Evolutionary conservation across 2,329 filamentous ascomycete species (phyloP).

Genomic region (Hortaea sp.): DNA sequence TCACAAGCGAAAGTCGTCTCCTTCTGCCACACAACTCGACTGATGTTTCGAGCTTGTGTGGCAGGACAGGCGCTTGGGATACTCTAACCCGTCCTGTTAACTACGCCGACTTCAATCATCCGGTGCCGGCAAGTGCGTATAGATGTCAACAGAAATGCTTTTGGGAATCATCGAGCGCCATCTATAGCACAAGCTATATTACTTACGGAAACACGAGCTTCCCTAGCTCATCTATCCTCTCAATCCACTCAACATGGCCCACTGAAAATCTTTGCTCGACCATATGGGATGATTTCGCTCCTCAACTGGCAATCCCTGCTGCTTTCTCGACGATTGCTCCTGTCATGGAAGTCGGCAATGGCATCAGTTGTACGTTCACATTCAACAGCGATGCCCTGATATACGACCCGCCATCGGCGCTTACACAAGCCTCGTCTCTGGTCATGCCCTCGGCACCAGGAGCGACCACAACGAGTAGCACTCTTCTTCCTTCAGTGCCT

Average conservation of each 20-base stretch:
- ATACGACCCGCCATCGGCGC: slow-evolving; percentile 13
- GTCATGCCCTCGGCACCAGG: too few relatives aligned
- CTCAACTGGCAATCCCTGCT: slow-evolving; percentile 10
- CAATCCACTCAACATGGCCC: background rate
- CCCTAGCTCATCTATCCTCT: too few relatives aligned
- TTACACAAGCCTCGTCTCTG: too few relatives aligned
- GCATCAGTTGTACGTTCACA: slow-evolving; percentile 4
- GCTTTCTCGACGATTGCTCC: slow-evolving; percentile 8
- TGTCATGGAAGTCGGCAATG: background rate
- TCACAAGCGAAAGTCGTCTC: slow-evolving; percentile 4
- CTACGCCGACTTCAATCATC: slow-evolving; percentile 13
- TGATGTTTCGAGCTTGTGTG: slow-evolving; percentile 11
- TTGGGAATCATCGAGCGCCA: background rate
- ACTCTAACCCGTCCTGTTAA: slow-evolving; percentile 8
- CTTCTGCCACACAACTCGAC: slow-evolving; percentile 9
- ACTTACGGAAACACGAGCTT: background rate
- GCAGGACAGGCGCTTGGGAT: slow-evolving; percentile 7
- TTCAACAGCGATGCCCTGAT: slow-evolving; percentile 8
- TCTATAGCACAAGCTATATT: background rate
- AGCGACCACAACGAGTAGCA: too few relatives aligned
- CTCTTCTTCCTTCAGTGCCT: too few relatives aligned
- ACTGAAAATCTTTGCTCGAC: slow-evolving; percentile 14
- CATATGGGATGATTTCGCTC: slow-evolving; percentile 15
- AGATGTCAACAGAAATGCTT: slow-evolving; percentile 14
- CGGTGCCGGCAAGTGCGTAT: slow-evolving; percentile 12